Percentiles rank a stretch among this genome's conserved stretches.
phyloP scores from a whole-genome alignment of 805 yeast species.

The Kuraishia borneana region DNA sequence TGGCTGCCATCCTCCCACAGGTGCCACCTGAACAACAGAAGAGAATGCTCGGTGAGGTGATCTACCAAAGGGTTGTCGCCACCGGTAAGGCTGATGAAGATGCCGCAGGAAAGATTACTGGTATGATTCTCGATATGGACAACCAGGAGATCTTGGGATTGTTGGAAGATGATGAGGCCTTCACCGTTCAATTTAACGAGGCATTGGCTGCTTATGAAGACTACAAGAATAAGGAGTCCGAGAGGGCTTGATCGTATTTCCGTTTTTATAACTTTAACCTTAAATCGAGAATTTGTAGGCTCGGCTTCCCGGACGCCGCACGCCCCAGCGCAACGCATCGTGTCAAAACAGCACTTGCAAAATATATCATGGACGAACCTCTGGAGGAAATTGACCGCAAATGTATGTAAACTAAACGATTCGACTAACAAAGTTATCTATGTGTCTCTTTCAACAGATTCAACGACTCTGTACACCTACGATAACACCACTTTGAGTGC shows the following conservation, averaged over 20 bases:
- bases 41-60: slow-evolving; percentile 95
- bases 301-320: too few relatives aligned
- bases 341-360: neutral
- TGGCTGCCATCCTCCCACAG: slow-evolving; percentile 52
- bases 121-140: slow-evolving; percentile 96
- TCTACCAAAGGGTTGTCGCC: slow-evolving; percentile 84
- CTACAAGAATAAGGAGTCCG: slow-evolving; percentile 53
- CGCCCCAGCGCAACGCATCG: too few relatives aligned
- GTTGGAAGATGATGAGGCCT: slow-evolving; percentile 81
- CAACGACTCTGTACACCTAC: slow-evolving; percentile 48
- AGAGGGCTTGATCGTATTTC: slow-evolving; percentile 5
- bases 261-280: too few relatives aligned
- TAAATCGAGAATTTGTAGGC: too few relatives aligned
- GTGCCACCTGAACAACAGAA: slow-evolving; percentile 86
- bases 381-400: slow-evolving; percentile 1
- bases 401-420: slow-evolving; percentile 1
- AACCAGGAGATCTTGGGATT: slow-evolving; percentile 81
- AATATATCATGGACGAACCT: neutral
- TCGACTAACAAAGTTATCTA: slow-evolving; percentile 23
- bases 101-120: slow-evolving; percentile 97
- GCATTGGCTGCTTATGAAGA: slow-evolving; percentile 92
- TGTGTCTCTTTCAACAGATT: slow-evolving; percentile 39
- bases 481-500: slow-evolving; percentile 35
- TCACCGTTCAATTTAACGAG: slow-evolving; percentile 86
- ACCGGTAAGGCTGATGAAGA: slow-evolving; percentile 85